Conservation (phyloP, 2,329 filamentous ascomycete genomes). For the Phaeomoniella chlamydospora region DNA sequence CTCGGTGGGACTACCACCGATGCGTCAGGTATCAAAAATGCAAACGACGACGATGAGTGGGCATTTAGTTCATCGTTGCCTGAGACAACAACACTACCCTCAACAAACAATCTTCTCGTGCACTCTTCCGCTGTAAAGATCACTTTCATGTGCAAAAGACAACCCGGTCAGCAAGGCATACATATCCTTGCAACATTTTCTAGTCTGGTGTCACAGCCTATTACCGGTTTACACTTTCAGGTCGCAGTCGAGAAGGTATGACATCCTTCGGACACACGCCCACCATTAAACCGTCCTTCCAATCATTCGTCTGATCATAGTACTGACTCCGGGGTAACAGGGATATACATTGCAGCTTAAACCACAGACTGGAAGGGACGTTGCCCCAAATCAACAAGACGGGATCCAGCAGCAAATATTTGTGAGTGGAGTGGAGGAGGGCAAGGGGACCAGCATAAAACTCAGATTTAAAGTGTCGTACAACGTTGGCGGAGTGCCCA, state of each 20-base stretch:
- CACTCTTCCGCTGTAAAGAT: conserved; percentile 58
- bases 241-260: conserved; percentile 82
- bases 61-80: conserved; percentile 80
- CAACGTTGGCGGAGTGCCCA: conserved; percentile 44
- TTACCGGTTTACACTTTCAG: conserved; percentile 77
- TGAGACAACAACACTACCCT: conserved; percentile 38
- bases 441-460: conserved; percentile 68
- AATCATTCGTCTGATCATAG: too few species aligned
- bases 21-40: conserved; percentile 19
- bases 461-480: conserved; percentile 83
- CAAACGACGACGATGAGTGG: conserved; percentile 75
- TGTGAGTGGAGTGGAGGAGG: conserved; percentile 57
- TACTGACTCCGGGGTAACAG: too few species aligned
- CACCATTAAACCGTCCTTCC: conserved; percentile 4
- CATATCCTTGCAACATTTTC: conserved; percentile 68
- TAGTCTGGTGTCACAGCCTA: conserved; percentile 56
- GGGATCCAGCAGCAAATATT: conserved; percentile 74
- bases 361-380: conserved; percentile 67
- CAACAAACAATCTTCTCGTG: conserved; percentile 50
- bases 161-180: conserved; percentile 39
- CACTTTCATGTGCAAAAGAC: conserved; percentile 52
- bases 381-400: conserved; percentile 55
- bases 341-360: conserved; percentile 68
- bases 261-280: conserved; percentile 5
- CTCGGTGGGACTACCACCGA: conserved; percentile 11